phyloP scores from a whole-genome alignment of 2,329 filamentous ascomycete species.

The Knufia petricola region DNA sequence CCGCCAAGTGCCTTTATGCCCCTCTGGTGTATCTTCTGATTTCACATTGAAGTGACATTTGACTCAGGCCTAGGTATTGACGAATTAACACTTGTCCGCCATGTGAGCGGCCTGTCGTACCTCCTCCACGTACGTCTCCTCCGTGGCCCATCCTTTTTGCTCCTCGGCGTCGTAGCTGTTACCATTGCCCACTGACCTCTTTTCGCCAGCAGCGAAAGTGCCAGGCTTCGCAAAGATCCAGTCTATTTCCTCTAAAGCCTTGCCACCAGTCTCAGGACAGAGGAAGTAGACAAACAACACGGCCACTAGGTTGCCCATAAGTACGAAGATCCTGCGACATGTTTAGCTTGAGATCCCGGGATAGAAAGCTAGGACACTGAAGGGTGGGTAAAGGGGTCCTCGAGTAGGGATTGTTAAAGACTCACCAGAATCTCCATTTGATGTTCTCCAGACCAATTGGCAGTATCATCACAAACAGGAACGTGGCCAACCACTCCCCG shows the following conservation, averaged over 20 bases:
- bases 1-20: too few species aligned
- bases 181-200: background rate
- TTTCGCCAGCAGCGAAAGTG: conserved; percentile 2
- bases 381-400: too few species aligned
- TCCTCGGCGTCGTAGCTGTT: too few species aligned
- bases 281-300: conserved; percentile 17
- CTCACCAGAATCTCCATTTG: conserved; percentile 2
- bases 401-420: too few species aligned
- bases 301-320: conserved; percentile 12
- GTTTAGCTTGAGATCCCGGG: too few species aligned
- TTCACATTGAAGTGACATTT: too few species aligned
- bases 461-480: conserved; percentile 16
- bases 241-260: conserved; percentile 17
- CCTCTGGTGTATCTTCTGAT: too few species aligned
- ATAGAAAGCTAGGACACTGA: too few species aligned
- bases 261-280: conserved; percentile 18
- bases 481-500: conserved; percentile 14
- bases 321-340: background rate
- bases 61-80: too few species aligned
- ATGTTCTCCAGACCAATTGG: conserved; percentile 14
- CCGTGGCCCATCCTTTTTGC: too few species aligned
- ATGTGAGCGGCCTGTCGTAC: background rate
- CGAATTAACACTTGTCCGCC: too few species aligned
- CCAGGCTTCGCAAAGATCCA: conserved; percentile 10
- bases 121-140: too few species aligned